A percentile compares a stretch with the other conserved stretches of the same genome.
Conservation (phyloP, 2,329 filamentous ascomycete species). For the Hypoxylon sp. region DNA sequence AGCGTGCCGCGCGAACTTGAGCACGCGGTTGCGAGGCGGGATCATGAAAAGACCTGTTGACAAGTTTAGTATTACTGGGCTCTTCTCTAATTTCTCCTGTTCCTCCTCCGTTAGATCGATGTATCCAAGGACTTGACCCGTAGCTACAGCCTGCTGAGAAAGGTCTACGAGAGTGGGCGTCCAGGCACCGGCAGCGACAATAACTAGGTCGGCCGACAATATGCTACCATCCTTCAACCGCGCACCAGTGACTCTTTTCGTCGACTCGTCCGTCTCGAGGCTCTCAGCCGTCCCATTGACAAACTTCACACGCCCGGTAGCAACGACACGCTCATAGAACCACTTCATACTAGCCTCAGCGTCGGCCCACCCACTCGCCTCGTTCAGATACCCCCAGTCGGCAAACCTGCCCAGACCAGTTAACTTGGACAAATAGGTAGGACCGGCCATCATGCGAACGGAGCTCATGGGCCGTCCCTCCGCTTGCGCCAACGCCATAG, state of each 20-base stretch:
- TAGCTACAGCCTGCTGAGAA: constrained; percentile 81
- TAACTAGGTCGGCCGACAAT: constrained; percentile 77
- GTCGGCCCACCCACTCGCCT: constrained; percentile 83
- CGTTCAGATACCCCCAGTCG: constrained; percentile 81
- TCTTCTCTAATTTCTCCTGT: constrained; percentile 72
- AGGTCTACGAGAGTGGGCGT: constrained; percentile 83
- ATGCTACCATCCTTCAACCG: constrained; percentile 65
- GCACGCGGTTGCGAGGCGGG: constrained; percentile 72
- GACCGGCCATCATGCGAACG: constrained; percentile 63
- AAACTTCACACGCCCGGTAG: constrained; percentile 70
- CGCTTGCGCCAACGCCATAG: constrained; percentile 64
- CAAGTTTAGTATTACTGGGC: constrained; percentile 82
- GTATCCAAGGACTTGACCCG: constrained; percentile 86
- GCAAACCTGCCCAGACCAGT: constrained; percentile 68
- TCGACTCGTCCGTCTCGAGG: constrained; percentile 57
- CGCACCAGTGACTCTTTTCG: constrained; percentile 69
- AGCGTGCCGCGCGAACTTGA: constrained; percentile 79
- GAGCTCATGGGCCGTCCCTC: constrained; percentile 56
- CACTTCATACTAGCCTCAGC: constrained; percentile 79
- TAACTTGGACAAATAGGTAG: constrained; percentile 61
- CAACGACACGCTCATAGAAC: constrained; percentile 69
- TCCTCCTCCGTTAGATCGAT: constrained; percentile 81
- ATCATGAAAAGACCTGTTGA: constrained; percentile 81
- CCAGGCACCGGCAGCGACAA: constrained; percentile 92
- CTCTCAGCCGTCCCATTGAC: constrained; percentile 65